Conservation (phyloP, 2,329 filamentous ascomycete genomes). For the Phialemoniopsis sp. region DNA sequence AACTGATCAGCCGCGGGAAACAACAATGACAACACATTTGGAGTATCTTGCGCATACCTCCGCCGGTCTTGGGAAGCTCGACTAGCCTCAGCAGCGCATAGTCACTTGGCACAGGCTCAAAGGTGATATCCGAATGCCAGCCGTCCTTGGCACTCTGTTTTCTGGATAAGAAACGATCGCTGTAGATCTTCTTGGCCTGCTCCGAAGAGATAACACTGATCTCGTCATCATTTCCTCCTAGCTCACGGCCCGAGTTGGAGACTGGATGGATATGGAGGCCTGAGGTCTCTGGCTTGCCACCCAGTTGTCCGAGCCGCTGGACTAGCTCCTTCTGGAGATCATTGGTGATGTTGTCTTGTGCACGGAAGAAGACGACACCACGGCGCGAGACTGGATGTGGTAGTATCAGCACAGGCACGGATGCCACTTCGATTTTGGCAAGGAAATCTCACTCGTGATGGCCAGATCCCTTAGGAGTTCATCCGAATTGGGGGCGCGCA, state of each 20-base stretch:
- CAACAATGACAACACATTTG: no score
- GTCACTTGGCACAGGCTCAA: conserved; percentile 60
- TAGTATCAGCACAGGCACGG: no score
- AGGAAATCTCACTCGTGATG: conserved; percentile 54
- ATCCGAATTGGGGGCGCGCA: conserved; percentile 51
- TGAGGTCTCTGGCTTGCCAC: conserved; percentile 51
- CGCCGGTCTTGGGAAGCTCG: conserved; percentile 49
- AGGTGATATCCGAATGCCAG: conserved; percentile 64
- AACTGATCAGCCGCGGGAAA: no score
- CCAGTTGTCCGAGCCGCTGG: conserved; percentile 53
- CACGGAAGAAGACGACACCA: conserved; percentile 67
- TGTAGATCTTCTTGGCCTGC: conserved; percentile 47
- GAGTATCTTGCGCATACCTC: conserved; percentile 29
- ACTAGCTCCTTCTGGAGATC: conserved; percentile 64
- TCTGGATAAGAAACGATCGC: conserved; percentile 29
- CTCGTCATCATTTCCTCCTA: conserved; percentile 52
- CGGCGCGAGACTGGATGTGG: conserved; percentile 64
- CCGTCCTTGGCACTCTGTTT: conserved; percentile 40
- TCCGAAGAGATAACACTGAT: conserved; percentile 62
- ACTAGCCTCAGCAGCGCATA: conserved; percentile 54
- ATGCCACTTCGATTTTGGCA: no score
- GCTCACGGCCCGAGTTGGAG: conserved; percentile 45
- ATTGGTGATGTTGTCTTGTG: conserved; percentile 56
- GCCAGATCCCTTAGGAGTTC: conserved; percentile 55
- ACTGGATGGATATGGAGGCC: conserved; percentile 59